Evolutionary conservation across 257 asterid genomes (phyloP).

Genomic region (Solanum lycopersicoides): DNA sequence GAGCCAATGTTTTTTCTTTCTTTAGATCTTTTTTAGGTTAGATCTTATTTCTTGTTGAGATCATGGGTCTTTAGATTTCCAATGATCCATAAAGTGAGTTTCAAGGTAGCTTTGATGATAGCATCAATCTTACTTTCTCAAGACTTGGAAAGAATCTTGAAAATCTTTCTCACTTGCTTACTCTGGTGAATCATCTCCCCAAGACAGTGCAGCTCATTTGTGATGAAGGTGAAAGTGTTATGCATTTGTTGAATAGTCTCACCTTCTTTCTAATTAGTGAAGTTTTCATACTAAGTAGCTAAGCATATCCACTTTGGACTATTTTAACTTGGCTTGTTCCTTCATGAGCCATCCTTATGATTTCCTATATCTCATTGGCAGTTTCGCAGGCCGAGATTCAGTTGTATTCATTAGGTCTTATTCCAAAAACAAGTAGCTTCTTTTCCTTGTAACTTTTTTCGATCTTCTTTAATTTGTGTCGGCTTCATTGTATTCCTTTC

Average conservation of each 20-base stretch:
- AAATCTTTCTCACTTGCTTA: neutral
- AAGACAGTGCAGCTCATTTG: neutral
- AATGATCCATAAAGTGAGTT: too few relatives aligned
- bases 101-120: too few relatives aligned
- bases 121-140: too few relatives aligned
- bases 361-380: neutral
- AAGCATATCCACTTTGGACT: neutral
- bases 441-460: too few relatives aligned
- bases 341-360: too few relatives aligned
- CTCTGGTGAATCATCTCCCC: neutral
- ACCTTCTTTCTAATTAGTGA: neutral
- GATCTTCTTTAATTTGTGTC: neutral
- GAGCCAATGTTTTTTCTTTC: too few relatives aligned
- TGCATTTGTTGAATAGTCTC: neutral
- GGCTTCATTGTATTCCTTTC: too few relatives aligned
- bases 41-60: too few relatives aligned
- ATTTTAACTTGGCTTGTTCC: neutral
- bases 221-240: neutral
- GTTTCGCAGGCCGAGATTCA: neutral
- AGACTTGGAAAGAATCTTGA: too few relatives aligned
- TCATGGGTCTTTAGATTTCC: too few relatives aligned
- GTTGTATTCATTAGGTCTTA: neutral
- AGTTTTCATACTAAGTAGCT: neutral
- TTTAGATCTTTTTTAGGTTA: too few relatives aligned
- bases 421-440: neutral